phyloP scores from a whole-genome alignment of 1,139 yeast species.

The Hanseniaspora uvarum region DNA sequence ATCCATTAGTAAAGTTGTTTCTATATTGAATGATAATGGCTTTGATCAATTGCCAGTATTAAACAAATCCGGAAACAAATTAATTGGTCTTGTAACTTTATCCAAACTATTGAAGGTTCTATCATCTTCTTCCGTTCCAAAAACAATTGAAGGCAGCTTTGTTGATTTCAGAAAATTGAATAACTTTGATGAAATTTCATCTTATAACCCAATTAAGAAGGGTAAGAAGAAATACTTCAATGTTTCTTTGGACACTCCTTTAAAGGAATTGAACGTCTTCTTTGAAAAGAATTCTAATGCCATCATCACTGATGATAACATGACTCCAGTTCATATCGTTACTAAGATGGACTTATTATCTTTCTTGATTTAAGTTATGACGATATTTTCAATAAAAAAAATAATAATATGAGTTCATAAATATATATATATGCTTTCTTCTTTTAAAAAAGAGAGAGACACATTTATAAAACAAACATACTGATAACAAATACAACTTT shows the following conservation, averaged over 20 bases:
- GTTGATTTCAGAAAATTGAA: conserved; percentile 66
- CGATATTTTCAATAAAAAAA: background rate
- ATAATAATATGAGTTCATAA: too few species aligned
- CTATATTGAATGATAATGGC: conserved; percentile 62
- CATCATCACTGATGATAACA: conserved; percentile 61
- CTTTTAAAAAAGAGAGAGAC: too few species aligned
- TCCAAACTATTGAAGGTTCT: conserved; percentile 61
- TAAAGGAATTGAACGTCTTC: conserved; percentile 62
- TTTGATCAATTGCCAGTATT: conserved; percentile 82
- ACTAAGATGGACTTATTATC: conserved; percentile 79
- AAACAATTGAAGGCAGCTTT: conserved; percentile 53
- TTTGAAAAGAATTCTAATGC: conserved; percentile 84
- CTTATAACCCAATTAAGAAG: conserved; percentile 53
- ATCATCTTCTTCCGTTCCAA: conserved; percentile 53
- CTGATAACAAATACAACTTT: background rate
- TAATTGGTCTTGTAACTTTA: conserved; percentile 68
- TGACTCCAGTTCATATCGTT: conserved; percentile 72
- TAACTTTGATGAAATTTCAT: conserved; percentile 51
- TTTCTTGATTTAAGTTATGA: conserved; percentile 34
- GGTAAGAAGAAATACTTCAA: conserved; percentile 59
- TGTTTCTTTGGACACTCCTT: conserved; percentile 59
- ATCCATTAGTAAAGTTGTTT: conserved; percentile 56
- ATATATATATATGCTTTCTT: too few species aligned
- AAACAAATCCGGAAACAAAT: conserved; percentile 43
- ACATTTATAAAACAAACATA: too few species aligned